phyloP scores from a whole-genome alignment of 768 basidiomycete genomes.

The Sporobolomyces pararoseus region DNA sequence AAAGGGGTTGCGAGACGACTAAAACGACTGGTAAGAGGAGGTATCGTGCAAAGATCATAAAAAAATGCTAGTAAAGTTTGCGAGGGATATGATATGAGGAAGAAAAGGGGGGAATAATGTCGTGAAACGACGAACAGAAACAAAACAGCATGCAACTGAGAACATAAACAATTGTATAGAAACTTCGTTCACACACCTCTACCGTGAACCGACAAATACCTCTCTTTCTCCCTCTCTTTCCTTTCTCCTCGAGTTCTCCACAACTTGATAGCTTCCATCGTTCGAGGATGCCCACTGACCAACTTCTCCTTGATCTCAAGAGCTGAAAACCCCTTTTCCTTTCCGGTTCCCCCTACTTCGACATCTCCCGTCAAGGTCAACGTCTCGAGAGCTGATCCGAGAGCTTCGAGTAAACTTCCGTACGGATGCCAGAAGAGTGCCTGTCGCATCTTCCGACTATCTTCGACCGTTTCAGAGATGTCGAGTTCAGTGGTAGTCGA shows the following conservation, averaged over 20 bases:
- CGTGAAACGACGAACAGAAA: background rate
- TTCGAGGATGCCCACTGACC: constrained; percentile 10
- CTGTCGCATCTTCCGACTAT: background rate
- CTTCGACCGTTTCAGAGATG: background rate
- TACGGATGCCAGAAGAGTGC: constrained; percentile 20
- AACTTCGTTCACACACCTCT: background rate
- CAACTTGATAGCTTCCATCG: constrained; percentile 13
- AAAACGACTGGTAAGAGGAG: background rate
- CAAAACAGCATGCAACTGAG: background rate
- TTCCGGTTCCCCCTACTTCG: background rate
- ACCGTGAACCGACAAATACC: background rate
- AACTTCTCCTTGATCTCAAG: background rate
- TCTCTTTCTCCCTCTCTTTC: background rate
- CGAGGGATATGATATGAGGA: background rate
- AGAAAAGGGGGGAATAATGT: background rate
- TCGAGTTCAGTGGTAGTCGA: background rate
- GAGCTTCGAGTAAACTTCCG: constrained; percentile 18
- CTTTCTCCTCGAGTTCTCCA: constrained; percentile 10
- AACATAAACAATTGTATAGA: background rate
- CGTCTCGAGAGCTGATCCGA: constrained; percentile 14
- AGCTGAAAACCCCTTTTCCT: background rate
- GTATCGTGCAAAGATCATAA: background rate
- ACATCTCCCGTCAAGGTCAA: background rate
- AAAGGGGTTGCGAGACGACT: background rate
- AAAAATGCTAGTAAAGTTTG: background rate